A percentile compares a stretch with the other conserved stretches of the same genome.
phyloP scores from a whole-genome alignment of 768 basidiomycete species.

The Mycena indigotica region DNA sequence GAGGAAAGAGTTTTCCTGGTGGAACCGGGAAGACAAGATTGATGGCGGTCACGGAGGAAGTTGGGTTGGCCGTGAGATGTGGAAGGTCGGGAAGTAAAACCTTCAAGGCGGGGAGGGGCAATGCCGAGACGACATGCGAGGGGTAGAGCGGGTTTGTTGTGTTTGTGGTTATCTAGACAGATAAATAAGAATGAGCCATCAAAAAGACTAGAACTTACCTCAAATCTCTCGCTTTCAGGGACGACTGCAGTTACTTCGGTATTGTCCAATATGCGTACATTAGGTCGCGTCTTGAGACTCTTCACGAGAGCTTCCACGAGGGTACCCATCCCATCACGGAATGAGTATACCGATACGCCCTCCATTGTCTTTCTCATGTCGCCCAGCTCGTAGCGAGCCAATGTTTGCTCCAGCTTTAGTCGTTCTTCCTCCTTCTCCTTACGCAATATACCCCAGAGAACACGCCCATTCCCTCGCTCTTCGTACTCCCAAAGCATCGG shows the following conservation, averaged over 20 bases:
- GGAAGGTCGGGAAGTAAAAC: conserved; percentile 55
- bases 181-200: neutral
- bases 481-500: conserved; percentile 73
- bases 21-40: conserved; percentile 79
- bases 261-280: conserved; percentile 59
- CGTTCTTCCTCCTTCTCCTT: conserved; percentile 18
- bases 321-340: conserved; percentile 73
- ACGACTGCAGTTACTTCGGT: conserved; percentile 41
- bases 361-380: conserved; percentile 50
- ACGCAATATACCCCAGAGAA: conserved; percentile 60
- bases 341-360: conserved; percentile 76
- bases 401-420: conserved; percentile 23
- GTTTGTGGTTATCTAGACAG: conserved; percentile 33
- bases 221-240: conserved; percentile 39
- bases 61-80: conserved; percentile 67
- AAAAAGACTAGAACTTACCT: conserved; percentile 39
- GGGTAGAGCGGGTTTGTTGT: conserved; percentile 39
- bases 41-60: conserved; percentile 82
- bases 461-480: conserved; percentile 65
- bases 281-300: conserved; percentile 46
- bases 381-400: conserved; percentile 51
- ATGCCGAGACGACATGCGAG: conserved; percentile 75
- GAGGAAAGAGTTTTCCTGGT: conserved; percentile 62
- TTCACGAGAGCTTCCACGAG: conserved; percentile 60
- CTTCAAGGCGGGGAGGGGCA: conserved; percentile 63